Base-by-base conservation (phyloP, 2,329 filamentous ascomycete species). In the Paramyrothecium sp. region DNA sequence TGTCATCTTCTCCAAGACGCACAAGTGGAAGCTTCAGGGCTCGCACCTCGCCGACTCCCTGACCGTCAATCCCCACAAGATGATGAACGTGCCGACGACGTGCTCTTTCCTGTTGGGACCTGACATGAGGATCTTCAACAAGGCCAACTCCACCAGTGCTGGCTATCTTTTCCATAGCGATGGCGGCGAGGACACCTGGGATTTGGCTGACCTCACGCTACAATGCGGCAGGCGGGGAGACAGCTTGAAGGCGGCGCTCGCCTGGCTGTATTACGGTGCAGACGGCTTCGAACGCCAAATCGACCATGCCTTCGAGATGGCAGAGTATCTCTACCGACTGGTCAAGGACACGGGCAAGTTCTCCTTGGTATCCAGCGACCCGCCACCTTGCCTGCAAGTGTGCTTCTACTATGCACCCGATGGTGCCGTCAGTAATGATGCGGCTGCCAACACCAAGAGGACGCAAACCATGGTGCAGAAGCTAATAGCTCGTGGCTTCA, bases 61-160 rank as follows among this genome's bases (percentile, higher is more conserved):
- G 44, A 91, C 92, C 2, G 84, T 97, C 55, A 98, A 96, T 73
- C 93, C 95, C 57, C 95, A 99, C 77, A 98, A 98, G 77, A 98
- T 98, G 95, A 84, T 98, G 69, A 91, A 91, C 58, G 90, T 92
- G 3, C 94, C 95, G 0, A 78, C 96, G 46, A 97, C 93, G 0
- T 98, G 93, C 76, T 93, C 89, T 0, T 97, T 96, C 77, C 82
- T 99, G 4, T 82, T 99, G 13, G 88, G 86, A 0, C 83, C 84
- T 2, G 93, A 98, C 70, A 75, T 96, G 69, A 79, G 81, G 56
- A 77, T 89, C 22, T 96, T 98, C 72, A 89, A 95, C 71, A 78
- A 76, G 51, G 92, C 92, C 13, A 97, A 97, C 75, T 96, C 90
- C 3, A 82, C 97, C 2, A 88, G 88, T 0, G 95, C 94, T 0